These are phyloP conservation scores for Smithsoniella earleae DNA, from an alignment of 163 green algal species.

Conservation along the genomic window DNA sequence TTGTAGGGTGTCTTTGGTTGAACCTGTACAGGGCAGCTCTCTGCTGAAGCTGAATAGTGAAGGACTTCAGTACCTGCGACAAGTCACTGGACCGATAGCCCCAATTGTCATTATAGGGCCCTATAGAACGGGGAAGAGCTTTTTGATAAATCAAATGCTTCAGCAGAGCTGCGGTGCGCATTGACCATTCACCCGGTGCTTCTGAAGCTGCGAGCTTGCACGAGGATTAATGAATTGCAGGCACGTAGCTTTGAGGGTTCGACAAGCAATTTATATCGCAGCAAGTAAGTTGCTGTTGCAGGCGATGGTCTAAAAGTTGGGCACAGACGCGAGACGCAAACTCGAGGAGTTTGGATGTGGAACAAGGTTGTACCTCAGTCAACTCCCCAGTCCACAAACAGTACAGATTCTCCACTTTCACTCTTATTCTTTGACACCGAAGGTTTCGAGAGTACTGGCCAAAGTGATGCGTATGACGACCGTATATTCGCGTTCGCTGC, in stretches of 20 bases:
- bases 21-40: slow-evolving; percentile 49
- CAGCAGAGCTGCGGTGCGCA: slow-evolving; percentile 66
- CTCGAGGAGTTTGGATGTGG: slow-evolving; percentile 93
- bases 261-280: too few relatives aligned
- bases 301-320: slow-evolving; percentile 81
- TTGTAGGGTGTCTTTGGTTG: slow-evolving; percentile 39
- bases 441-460: slow-evolving; percentile 84
- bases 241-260: too few relatives aligned
- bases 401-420: background rate
- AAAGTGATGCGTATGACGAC: slow-evolving; percentile 85
- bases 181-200: background rate
- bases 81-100: slow-evolving; percentile 47
- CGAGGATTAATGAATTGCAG: too few relatives aligned
- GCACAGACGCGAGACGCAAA: slow-evolving; percentile 74
- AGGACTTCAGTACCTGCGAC: slow-evolving; percentile 45
- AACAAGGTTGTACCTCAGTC: slow-evolving; percentile 44
- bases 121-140: slow-evolving; percentile 80
- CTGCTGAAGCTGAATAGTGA: slow-evolving; percentile 49
- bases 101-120: slow-evolving; percentile 85
- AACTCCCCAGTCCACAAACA: background rate
- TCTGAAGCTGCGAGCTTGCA: too few relatives aligned
- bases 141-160: slow-evolving; percentile 88
- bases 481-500: slow-evolving; percentile 84
- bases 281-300: slow-evolving; percentile 35
- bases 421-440: slow-evolving; percentile 82